Evolutionary conservation across 1,139 yeast genomes (phyloP), one percentile per base, ranked within the genome.

Genomic region (Scheffersomyces lignicola): DNA sequence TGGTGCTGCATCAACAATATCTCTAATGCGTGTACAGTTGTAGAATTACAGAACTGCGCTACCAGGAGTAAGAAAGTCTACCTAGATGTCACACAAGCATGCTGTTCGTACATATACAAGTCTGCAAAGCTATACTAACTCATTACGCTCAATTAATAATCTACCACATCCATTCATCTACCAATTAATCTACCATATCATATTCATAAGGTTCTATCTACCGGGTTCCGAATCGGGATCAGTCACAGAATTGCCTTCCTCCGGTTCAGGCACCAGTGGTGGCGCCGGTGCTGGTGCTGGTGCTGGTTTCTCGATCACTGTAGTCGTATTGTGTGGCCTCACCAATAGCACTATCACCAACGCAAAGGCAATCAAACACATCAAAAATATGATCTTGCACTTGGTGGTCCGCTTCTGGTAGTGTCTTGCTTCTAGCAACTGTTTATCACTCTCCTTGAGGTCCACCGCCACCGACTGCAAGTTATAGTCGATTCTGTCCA

Each of bases 401-500:
- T 90, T 92, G 38, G 92, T 89, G 1, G 96, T 86, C 42, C 95
- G 70, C 55, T 84, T 83, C 52, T 92, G 98, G 60, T 90, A 87
- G 18, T 69, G 65, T 31, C 84, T 80, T 0, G 97, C 97, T 47
- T 78, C 72, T 15, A 76, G 66, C 39, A 92, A 67, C 59, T 92
- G 95, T 45, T 79, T 77, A 43, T 85, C 87, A 0, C 97, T 94
- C 24, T 71, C 74, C 49, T 82, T 78, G 41, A 92, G 76, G 46
- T 88, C 86, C 31, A 78, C 78, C 4, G 78, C 84, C 22, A 96
- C 84, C 43, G 79, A 81, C 42, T 84, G 85, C 40, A 94, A 65
- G 54, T 94, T 92, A 59, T 90, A 90, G 60, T 89, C 98, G 38
- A 92, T 90, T 45, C 97, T 68, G 58, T 92, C 98, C 40, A 92